Evolutionary conservation across 805 yeast species (phyloP), one percentile per base, ranked within the genome.

Genomic region (Metschnikowia bowlesiae): DNA sequence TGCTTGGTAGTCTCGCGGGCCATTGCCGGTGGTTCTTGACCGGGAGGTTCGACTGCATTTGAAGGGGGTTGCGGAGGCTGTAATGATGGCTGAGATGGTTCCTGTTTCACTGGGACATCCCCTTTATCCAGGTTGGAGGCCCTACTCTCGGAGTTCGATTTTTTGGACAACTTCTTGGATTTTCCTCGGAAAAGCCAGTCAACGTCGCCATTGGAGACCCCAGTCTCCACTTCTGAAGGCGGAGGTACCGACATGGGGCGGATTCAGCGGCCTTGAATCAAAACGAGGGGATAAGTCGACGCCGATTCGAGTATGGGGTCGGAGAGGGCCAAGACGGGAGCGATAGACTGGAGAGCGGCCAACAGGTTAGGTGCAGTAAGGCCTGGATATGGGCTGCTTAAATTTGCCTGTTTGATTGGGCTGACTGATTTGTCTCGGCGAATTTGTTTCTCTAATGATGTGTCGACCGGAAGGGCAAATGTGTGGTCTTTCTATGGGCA

Each of bases 141-240:
- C 33, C 44, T 48, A 28, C 46, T 35, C 26, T 56, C 59, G 8
- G 56, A 47, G 32, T 62, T 67, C 67, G 67, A 62, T 56, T 73
- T 76, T 56, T 77, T 78, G 38, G 78, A 69, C 44, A 77, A 61
- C 54, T 79, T 82, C 67, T 79, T 81, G 38, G 84, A 82, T 62
- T 84, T 84, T n/a, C 91, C 91, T 59, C 89, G 74, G 62, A 87
- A 87, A 29, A 87, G 71, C 96, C 96, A 87, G 61, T 87, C 95
- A 10, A 87, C 90, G 57, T 87, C 92, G 40, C 87, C 85, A 59
- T 84, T 83, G 46, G 85, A 71, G 2, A 83, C 87, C 4, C 87
- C 87, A 8, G 77, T 65, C 26, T 69, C 74, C 52, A 58, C 51
- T 18, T 59, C 61, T 10, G 55, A 47, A 9, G 54, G 53, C 31